Evolutionary conservation across 1,284 basidiomycete species (phyloP), one percentile per base, ranked within the genome.

Genomic region (Erythrobasidium hasegawianum): DNA sequence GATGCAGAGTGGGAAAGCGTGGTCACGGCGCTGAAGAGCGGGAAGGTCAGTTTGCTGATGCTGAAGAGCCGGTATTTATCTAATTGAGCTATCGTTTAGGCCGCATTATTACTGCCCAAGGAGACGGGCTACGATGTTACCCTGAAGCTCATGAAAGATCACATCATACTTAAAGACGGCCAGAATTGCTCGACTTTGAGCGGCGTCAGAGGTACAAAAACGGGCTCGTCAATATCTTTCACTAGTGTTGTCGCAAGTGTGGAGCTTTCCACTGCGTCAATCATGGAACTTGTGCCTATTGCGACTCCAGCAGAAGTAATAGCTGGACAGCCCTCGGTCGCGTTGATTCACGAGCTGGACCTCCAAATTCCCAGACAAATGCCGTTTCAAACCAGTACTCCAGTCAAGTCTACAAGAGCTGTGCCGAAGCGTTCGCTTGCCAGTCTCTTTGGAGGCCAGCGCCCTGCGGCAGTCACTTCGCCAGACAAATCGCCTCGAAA

Each of bases 1-100:
- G 67, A 69, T 14, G 43, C 26, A 9, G 70, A 72, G 14, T 57
- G 64, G 60, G 58, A 43, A 20, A 59, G 24, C 0, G 60, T 72
- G 16, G 18, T 55, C 5, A 55, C 54, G 11, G 65, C 67, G 14
- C 8, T 71, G 8, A 49, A 47, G 18, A 64, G 57, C 20, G 72
- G 72, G 1, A 74, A 71, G 59, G 72, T 71, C 16, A 14, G 43
- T 45, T 20, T 18, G 24, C 20, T 14, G 29, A 9, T 24, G 55
- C 3, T 57, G 49, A 9, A 29, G 24, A 29, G 40, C 22, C 40
- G 33, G 16, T 7, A 20, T 9, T 7, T 40, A 49, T n/a, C 26
- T 20, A 40, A 20, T 9, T n/a, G 3, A n/a, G 18, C 55, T 39
- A 50, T n/a, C 40, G 13, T 40, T 11, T 16, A 67, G 57, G 64